Conservation (phyloP, 2,329 filamentous ascomycete species). For the Erysiphe pulchra region DNA sequence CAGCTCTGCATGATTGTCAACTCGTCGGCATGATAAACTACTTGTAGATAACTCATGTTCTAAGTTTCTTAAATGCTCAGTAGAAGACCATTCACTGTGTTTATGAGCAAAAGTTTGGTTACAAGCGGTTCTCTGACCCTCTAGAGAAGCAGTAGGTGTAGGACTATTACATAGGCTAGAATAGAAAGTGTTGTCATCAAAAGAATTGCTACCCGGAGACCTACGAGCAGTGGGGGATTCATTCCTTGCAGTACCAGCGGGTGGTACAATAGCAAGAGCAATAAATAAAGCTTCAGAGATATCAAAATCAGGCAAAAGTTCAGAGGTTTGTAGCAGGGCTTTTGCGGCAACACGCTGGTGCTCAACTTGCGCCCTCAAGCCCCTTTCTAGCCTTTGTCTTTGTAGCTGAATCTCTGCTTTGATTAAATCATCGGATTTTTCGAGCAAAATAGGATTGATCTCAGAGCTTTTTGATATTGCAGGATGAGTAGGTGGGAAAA, state of each 20-base stretch:
- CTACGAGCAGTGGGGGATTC: conserved; percentile 28
- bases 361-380: conserved; percentile 52
- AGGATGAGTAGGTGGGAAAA: conserved; percentile 13
- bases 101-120: conserved; percentile 5
- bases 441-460: conserved; percentile 61
- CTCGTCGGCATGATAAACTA: not conserved
- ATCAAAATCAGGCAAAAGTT: conserved; percentile 37
- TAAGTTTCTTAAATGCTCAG: not conserved
- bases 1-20: not conserved
- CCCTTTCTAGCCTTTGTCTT: conserved; percentile 56
- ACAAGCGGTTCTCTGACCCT: conserved; percentile 7
- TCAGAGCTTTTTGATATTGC: conserved; percentile 27
- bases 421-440: conserved; percentile 65
- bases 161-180: conserved; percentile 77
- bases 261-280: conserved; percentile 43
- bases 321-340: conserved; percentile 18
- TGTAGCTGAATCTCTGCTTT: conserved; percentile 60
- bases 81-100: not conserved
- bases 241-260: conserved; percentile 30
- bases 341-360: conserved; percentile 24
- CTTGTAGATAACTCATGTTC: not conserved
- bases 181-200: conserved; percentile 88
- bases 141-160: conserved; percentile 21
- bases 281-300: conserved; percentile 46
- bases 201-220: conserved; percentile 49